Conservation (phyloP, 148 eudicot genomes). For the Persicaria tinctoria region DNA sequence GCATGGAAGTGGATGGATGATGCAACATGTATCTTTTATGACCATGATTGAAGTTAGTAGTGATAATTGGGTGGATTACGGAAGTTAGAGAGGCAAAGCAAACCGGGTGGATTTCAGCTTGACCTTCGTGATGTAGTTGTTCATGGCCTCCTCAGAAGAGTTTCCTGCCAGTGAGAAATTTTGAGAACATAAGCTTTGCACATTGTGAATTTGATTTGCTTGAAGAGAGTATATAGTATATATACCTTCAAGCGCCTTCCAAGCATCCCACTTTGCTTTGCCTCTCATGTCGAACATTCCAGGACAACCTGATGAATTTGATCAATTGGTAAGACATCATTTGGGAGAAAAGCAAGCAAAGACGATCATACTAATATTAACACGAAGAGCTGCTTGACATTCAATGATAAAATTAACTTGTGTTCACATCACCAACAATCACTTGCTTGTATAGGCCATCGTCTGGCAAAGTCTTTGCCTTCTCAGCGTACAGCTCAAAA, state of each 20-base stretch:
- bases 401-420: constrained; percentile 39
- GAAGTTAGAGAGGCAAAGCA: too few relatives aligned
- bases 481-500: constrained; percentile 75
- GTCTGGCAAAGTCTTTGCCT: constrained; percentile 60
- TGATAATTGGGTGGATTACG: too few relatives aligned
- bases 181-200: neutral
- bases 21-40: neutral
- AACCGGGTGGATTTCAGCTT: too few relatives aligned
- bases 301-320: constrained; percentile 69
- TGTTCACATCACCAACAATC: constrained; percentile 68
- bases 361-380: neutral
- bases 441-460: constrained; percentile 93
- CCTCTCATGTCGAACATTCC: constrained; percentile 76
- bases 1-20: neutral
- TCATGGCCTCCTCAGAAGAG: constrained; percentile 69
- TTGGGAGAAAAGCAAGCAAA: neutral
- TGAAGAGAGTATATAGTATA: neutral
- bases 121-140: constrained; percentile 90
- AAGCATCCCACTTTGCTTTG: constrained; percentile 91
- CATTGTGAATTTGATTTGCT: neutral
- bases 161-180: constrained; percentile 43
- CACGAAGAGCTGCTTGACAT: neutral
- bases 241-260: constrained; percentile 90
- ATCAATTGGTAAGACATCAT: neutral
- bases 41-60: too few relatives aligned